Conservation (phyloP, 73 alveolate genomes). For the Effrenium voratum region DNA sequence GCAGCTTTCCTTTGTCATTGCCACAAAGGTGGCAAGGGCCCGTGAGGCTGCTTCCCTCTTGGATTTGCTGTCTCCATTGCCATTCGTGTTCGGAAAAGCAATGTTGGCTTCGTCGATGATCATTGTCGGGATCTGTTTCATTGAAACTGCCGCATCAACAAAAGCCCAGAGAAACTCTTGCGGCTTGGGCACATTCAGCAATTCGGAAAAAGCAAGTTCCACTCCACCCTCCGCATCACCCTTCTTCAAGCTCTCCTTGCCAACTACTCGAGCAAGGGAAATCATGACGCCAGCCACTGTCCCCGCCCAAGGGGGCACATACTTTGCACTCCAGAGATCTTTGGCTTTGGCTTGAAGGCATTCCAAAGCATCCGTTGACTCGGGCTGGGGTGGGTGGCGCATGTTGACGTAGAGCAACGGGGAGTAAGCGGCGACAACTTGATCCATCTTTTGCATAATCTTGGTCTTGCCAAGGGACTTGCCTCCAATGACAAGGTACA, state of each 20-base stretch:
- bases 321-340: slow-evolving; percentile 23
- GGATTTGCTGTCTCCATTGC: slow-evolving; percentile 26
- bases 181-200: slow-evolving; percentile 30
- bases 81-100: slow-evolving; percentile 36
- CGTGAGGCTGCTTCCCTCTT: slow-evolving; percentile 17
- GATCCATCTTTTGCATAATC: slow-evolving; percentile 38
- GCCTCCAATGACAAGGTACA: slow-evolving; percentile 79
- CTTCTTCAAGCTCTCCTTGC: neutral
- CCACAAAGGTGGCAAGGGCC: slow-evolving; percentile 64
- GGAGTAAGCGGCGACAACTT: slow-evolving; percentile 30
- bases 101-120: slow-evolving; percentile 40
- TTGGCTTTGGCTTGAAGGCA: slow-evolving; percentile 8
- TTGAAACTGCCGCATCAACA: neutral
- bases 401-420: slow-evolving; percentile 66
- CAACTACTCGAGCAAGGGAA: neutral
- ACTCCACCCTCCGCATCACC: slow-evolving; percentile 37
- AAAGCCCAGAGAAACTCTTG: slow-evolving; percentile 33
- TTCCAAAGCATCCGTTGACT: slow-evolving; percentile 42
- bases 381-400: slow-evolving; percentile 29
- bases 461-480: slow-evolving; percentile 50
- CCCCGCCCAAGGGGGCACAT: too few relatives aligned
- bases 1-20: slow-evolving; percentile 31
- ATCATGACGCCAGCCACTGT: too few relatives aligned
- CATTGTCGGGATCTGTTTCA: neutral
- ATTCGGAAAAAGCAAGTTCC: slow-evolving; percentile 20